Evolutionary conservation across 805 yeast species (phyloP).

Genomic region (Ogataea nonfermentans): DNA sequence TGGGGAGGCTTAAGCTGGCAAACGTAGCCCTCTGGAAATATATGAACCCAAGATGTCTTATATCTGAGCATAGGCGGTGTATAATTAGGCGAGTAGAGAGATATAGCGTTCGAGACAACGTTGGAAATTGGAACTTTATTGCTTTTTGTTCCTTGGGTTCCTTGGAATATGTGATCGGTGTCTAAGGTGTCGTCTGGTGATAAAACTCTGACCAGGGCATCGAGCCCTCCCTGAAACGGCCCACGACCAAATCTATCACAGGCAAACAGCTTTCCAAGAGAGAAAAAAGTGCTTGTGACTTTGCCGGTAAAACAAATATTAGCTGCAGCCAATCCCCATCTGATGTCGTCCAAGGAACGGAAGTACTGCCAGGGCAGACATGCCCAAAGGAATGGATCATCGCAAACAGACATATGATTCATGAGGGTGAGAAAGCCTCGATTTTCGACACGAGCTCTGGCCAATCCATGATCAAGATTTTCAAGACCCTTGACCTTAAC

Average conservation of each 20-base stretch:
- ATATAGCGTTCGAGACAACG: constrained; percentile 15
- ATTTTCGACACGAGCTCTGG: constrained; percentile 61
- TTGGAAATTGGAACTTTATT: background rate
- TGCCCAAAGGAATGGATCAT: constrained; percentile 91
- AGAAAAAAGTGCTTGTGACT: constrained; percentile 59
- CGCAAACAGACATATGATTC: constrained; percentile 92
- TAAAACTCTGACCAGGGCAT: constrained; percentile 77
- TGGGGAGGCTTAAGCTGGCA: constrained; percentile 79
- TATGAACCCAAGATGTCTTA: constrained; percentile 85
- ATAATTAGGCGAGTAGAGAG: constrained; percentile 34
- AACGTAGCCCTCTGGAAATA: constrained; percentile 94
- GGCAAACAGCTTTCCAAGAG: constrained; percentile 84
- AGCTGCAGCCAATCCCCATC: constrained; percentile 96
- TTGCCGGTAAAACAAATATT: constrained; percentile 77
- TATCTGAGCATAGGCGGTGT: constrained; percentile 57
- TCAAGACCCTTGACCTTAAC: constrained; percentile 63
- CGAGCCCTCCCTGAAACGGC: constrained; percentile 87
- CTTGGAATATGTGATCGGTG: constrained; percentile 35
- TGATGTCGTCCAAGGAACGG: constrained; percentile 57
- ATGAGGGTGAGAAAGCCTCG: constrained; percentile 79
- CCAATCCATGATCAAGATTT: constrained; percentile 60
- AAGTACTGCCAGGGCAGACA: constrained; percentile 72
- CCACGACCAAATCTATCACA: constrained; percentile 90
- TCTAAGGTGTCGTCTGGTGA: constrained; percentile 73
- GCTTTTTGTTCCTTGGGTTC: constrained; percentile 1